A percentile compares a stretch with the other conserved stretches of the same genome.
phyloP scores from a whole-genome alignment of 2,329 filamentous ascomycete genomes.

The Daldinia sp. region DNA sequence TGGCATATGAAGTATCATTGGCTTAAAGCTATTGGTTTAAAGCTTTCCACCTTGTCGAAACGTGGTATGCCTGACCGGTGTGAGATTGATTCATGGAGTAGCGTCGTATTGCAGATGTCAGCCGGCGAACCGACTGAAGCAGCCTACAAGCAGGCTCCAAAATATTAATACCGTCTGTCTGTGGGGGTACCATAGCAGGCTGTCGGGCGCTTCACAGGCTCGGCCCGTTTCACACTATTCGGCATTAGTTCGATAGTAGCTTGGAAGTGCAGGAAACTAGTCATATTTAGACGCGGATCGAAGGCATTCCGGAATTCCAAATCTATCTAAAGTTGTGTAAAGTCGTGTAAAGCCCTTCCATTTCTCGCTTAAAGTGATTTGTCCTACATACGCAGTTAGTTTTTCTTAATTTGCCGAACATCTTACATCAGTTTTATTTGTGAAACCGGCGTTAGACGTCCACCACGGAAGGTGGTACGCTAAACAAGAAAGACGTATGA shows the following conservation, averaged over 20 bases:
- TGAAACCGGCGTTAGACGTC: conserved; percentile 11
- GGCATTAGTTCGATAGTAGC: conserved; percentile 6
- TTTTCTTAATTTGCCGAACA: conserved; percentile 2
- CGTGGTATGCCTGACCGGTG: conserved; percentile 19
- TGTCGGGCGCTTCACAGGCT: neutral
- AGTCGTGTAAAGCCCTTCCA: neutral
- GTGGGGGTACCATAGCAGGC: conserved; percentile 7
- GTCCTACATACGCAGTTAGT: conserved; percentile 13
- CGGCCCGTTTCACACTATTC: conserved; percentile 7
- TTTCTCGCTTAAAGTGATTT: conserved; percentile 15
- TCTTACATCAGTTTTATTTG: conserved; percentile 19
- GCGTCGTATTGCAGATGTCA: conserved; percentile 18
- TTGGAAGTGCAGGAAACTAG: conserved; percentile 4
- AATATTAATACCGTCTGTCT: conserved; percentile 10
- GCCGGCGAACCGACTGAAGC: conserved; percentile 14
- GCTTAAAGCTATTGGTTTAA: conserved; percentile 2
- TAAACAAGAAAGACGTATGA: neutral
- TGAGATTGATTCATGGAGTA: conserved; percentile 10
- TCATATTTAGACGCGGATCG: neutral
- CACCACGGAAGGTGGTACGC: conserved; percentile 2
- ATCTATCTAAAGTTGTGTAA: conserved; percentile 19
- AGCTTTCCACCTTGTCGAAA: conserved; percentile 11
- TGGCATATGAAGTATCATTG: conserved; percentile 1
- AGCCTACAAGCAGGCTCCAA: neutral
- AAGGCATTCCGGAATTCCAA: conserved; percentile 18